phyloP scores from a whole-genome alignment of 2,329 filamentous ascomycete species.

The Blastomyces gilchristii region DNA sequence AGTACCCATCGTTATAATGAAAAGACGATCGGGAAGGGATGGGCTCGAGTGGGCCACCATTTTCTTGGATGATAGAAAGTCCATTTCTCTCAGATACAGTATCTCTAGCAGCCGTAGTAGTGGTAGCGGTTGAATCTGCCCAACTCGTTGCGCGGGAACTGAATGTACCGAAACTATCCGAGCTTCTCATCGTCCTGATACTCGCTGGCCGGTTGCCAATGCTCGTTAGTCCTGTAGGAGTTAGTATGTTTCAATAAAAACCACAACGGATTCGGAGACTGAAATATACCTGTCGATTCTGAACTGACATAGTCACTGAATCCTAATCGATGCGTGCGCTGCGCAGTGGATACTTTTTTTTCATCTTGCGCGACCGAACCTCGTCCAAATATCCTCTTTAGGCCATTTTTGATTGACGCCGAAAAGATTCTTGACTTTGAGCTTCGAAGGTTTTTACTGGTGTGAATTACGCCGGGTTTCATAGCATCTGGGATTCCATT shows the following conservation, averaged over 20 bases:
- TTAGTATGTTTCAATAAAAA: not conserved
- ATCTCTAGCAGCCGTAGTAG: conserved; percentile 29
- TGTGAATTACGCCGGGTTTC: conserved; percentile 6
- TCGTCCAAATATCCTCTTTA: conserved; percentile 33
- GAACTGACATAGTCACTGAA: conserved; percentile 17
- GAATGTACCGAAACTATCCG: conserved; percentile 27
- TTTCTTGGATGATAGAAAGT: conserved; percentile 37
- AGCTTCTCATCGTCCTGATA: conserved; percentile 22
- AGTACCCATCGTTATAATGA: conserved; percentile 21
- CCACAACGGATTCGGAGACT: not conserved
- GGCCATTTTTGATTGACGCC: conserved; percentile 31
- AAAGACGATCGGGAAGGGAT: conserved; percentile 19
- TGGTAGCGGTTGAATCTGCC: conserved; percentile 38
- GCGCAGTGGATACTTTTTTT: conserved; percentile 18
- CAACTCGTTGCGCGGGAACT: conserved; percentile 41
- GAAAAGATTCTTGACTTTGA: conserved; percentile 32
- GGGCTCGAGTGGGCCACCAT: conserved; percentile 24
- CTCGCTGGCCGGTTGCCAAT: conserved; percentile 13
- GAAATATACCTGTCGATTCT: conserved; percentile 10
- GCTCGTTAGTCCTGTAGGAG: conserved; percentile 1
- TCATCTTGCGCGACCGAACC: conserved; percentile 19
- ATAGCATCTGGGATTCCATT: conserved; percentile 6
- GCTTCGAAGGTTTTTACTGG: conserved; percentile 12
- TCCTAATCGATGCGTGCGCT: conserved; percentile 18
- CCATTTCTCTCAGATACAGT: conserved; percentile 24